Evolutionary conservation across 352 stramenopile species (phyloP).

Genomic region (Globisporangium cylindrosporum): DNA sequence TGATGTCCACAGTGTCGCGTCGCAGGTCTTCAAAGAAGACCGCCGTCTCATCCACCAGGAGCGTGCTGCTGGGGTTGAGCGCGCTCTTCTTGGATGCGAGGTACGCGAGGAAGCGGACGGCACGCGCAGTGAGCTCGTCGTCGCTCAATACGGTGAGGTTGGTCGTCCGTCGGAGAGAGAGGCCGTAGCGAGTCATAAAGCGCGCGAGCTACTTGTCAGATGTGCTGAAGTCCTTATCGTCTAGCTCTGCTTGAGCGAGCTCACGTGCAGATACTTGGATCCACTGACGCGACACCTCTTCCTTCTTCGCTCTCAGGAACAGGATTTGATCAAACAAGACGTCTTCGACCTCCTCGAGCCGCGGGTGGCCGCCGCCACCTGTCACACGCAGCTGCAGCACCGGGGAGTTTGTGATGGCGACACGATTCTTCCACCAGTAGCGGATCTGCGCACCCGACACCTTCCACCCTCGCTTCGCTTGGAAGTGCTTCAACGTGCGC

Average conservation of each 20-base stretch:
- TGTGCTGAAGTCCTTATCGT: conserved; percentile 14
- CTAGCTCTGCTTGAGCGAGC: conserved; percentile 2
- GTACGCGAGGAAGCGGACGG: conserved; percentile 15
- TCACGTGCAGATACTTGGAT: conserved; percentile 11
- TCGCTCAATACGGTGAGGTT: conserved; percentile 22
- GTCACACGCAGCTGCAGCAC: background rate
- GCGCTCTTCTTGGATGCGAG: background rate
- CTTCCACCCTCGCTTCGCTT: conserved; percentile 14
- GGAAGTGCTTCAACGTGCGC: conserved; percentile 16
- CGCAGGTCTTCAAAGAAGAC: conserved; percentile 28
- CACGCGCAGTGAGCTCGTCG: conserved; percentile 11
- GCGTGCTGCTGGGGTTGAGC: conserved; percentile 16
- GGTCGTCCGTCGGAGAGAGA: conserved; percentile 21
- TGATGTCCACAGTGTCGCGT: conserved; percentile 18
- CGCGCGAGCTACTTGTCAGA: conserved; percentile 23
- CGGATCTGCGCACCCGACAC: conserved; percentile 19
- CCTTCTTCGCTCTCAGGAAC: conserved; percentile 8
- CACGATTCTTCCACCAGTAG: conserved; percentile 20
- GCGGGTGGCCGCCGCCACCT: background rate
- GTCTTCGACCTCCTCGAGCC: conserved; percentile 15
- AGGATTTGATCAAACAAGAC: conserved; percentile 20
- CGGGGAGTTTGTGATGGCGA: conserved; percentile 12
- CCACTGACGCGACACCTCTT: conserved; percentile 17
- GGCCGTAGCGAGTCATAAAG: conserved; percentile 27
- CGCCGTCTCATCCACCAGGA: conserved; percentile 27